phyloP scores from a whole-genome alignment of 1,284 basidiomycete genomes.

The Chondrostereum purpureum region DNA sequence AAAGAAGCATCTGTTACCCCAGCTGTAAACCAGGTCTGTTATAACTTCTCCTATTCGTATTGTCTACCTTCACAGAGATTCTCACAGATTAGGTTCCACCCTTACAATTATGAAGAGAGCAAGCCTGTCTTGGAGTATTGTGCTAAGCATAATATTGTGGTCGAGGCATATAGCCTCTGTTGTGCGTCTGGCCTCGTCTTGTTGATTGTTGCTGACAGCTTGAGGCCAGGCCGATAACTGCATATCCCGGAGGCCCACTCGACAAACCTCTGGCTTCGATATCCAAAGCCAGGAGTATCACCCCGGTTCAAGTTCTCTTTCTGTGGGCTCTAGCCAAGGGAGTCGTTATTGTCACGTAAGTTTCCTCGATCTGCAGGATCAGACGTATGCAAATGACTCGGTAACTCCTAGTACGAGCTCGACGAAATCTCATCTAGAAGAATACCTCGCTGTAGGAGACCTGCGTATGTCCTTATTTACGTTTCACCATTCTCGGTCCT shows the following conservation, averaged over 20 bases:
- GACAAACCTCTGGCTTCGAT: conserved; percentile 45
- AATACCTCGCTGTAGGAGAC: conserved; percentile 61
- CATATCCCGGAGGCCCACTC: conserved; percentile 48
- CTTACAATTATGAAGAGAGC: conserved; percentile 42
- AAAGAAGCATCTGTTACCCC: conserved; percentile 45
- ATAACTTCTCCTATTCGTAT: conserved; percentile 4
- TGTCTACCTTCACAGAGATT: not conserved
- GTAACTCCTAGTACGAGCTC: conserved; percentile 50
- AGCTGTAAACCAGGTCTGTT: conserved; percentile 60
- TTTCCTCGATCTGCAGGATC: conserved; percentile 1
- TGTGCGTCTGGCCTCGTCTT: conserved; percentile 20
- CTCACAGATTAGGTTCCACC: conserved; percentile 31
- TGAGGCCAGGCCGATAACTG: conserved; percentile 41
- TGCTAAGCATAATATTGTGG: conserved; percentile 40
- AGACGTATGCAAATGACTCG: not conserved
- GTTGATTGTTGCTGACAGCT: not conserved
- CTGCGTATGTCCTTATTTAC: conserved; percentile 35
- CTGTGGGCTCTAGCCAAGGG: conserved; percentile 47
- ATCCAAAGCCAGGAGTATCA: conserved; percentile 35
- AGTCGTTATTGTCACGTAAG: conserved; percentile 42
- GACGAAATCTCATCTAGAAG: conserved; percentile 52
- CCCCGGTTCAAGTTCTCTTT: conserved; percentile 51
- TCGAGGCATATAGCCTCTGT: conserved; percentile 54
- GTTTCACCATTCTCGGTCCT: conserved; percentile 1
- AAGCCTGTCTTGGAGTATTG: conserved; percentile 42